Evolutionary conservation across 768 basidiomycete species (phyloP), one percentile per base, ranked within the genome.

Genomic region (Strobilomyces confusus): DNA sequence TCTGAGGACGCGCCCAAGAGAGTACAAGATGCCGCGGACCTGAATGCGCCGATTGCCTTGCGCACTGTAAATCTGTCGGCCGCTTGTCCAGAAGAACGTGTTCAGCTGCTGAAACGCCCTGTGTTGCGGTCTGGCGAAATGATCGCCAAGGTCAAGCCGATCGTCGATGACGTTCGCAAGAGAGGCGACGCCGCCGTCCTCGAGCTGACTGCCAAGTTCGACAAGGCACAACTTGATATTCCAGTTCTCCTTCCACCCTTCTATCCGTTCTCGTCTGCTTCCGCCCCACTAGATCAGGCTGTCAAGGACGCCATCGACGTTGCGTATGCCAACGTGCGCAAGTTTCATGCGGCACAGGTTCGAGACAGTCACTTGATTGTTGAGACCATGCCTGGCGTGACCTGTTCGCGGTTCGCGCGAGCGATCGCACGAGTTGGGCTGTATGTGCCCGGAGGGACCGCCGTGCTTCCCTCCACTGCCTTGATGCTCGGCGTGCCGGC

Each of bases 401-500:
- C 92, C 2, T 98, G 97, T 73, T 88, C 92, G 45, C 85, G 97
- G 37, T 97, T 98, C 70, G 88, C 92, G 2, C 84, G 94, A 42
- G 87, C 97, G n/a, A 94, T 99, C 63, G 86, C 89, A 44, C 86
- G 95, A 41, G 95, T 98, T 30, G 97, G 97, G 34, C 76, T 99
- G 43, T 99, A 99, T 72, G 88, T 99, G 3, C 97, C 97, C 2
- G 97, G 97, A 26, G 97, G 97, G 15, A 98, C 97, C 5, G 97
- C 97, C 2, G 80, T 98, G 43, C 78, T 99, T 17, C 97, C 97
- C 13, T 95, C 92, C 5, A 98, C 97, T 19, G 95, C 97, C 4
- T 80, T 99, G 62, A 98, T 98, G 95, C 84, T 99, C 19, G 95
- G 95, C 54, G 87, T 98, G 26, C 97, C 97, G 15, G 97, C 97